Conservation (phyloP, 2,329 filamentous ascomycete genomes). For the Pseudocercospora macadamiae region DNA sequence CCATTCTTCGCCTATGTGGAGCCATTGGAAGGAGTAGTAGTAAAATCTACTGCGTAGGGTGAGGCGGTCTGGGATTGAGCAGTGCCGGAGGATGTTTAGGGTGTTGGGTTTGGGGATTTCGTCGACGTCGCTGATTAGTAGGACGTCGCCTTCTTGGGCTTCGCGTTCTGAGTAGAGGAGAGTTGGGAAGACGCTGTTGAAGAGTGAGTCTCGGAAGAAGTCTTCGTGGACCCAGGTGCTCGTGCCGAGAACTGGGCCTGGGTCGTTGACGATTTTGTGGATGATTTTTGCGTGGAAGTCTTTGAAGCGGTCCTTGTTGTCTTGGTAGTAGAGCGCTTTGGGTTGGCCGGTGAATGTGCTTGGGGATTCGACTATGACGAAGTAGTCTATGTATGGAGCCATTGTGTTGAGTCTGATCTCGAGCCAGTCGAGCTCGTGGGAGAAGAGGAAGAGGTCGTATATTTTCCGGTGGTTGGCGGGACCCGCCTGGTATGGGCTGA, state of each 20-base stretch:
- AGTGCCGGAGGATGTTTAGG: slow-evolving; percentile 31
- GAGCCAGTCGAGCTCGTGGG: slow-evolving; percentile 66
- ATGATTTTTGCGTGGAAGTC: slow-evolving; percentile 64
- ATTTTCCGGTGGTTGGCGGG: slow-evolving; percentile 49
- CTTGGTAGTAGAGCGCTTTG: slow-evolving; percentile 59
- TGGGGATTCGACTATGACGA: slow-evolving; percentile 63
- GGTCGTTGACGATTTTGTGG: slow-evolving; percentile 55
- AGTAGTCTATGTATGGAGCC: slow-evolving; percentile 64
- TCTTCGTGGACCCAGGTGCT: slow-evolving; percentile 57
- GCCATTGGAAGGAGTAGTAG: slow-evolving; percentile 38
- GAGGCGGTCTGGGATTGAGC: slow-evolving; percentile 31
- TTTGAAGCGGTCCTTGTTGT: slow-evolving; percentile 57
- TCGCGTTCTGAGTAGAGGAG: slow-evolving; percentile 50
- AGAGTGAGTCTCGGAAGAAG: slow-evolving; percentile 60
- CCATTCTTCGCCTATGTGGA: slow-evolving; percentile 49
- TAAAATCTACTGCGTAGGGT: slow-evolving; percentile 35
- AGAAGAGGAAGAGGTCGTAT: slow-evolving; percentile 66
- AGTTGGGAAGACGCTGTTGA: slow-evolving; percentile 58
- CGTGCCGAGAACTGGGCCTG: slow-evolving; percentile 46
- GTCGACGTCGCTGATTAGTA: slow-evolving; percentile 64
- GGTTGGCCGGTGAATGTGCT: slow-evolving; percentile 61
- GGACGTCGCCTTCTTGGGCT: slow-evolving; percentile 53
- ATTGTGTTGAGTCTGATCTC: slow-evolving; percentile 65
- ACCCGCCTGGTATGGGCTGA: slow-evolving; percentile 3
- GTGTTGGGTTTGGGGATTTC: slow-evolving; percentile 55